phyloP scores from a whole-genome alignment of 352 stramenopile genomes.

The Pythium monospermum region DNA sequence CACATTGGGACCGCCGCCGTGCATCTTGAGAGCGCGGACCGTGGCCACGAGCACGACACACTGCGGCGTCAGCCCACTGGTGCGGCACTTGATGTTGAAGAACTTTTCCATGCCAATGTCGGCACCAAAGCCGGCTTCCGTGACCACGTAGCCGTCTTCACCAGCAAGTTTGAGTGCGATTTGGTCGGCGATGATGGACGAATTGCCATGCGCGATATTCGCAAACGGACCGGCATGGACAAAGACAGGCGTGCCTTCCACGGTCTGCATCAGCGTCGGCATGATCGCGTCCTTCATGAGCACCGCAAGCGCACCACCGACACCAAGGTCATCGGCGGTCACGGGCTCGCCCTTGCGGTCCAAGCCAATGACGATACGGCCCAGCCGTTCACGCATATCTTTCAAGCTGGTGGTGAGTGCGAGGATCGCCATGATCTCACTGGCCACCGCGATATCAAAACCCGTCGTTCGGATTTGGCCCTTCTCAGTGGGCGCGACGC shows the following conservation, averaged over 20 bases:
- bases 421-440: conserved; percentile 98
- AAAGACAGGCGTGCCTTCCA: conserved; percentile 94
- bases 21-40: conserved; percentile 98
- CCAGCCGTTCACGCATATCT: conserved; percentile 93
- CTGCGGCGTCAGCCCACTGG: conserved; percentile 92
- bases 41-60: conserved; percentile 98
- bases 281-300: conserved; percentile 98
- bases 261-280: conserved; percentile 97
- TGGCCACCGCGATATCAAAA: conserved; percentile 92
- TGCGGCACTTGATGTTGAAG: conserved; percentile 99
- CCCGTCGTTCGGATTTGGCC: conserved; percentile 64
- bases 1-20: conserved; percentile 96
- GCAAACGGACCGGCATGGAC: conserved; percentile 98
- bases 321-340: conserved; percentile 96
- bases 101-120: conserved; percentile 98
- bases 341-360: conserved; percentile 80
- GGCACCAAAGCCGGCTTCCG: conserved; percentile 97
- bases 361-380: conserved; percentile 93
- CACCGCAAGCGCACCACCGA: conserved; percentile 94
- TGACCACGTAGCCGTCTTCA: conserved; percentile 96
- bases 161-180: conserved; percentile 92
- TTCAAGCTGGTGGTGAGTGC: conserved; percentile 91
- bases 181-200: conserved; percentile 96
- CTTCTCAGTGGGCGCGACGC: conserved; percentile 89
- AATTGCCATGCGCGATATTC: conserved; percentile 98